These are phyloP conservation scores for Saccharomyces hybrid DNA, from an alignment of 1,139 yeast species.

Conservation along the genomic window DNA sequence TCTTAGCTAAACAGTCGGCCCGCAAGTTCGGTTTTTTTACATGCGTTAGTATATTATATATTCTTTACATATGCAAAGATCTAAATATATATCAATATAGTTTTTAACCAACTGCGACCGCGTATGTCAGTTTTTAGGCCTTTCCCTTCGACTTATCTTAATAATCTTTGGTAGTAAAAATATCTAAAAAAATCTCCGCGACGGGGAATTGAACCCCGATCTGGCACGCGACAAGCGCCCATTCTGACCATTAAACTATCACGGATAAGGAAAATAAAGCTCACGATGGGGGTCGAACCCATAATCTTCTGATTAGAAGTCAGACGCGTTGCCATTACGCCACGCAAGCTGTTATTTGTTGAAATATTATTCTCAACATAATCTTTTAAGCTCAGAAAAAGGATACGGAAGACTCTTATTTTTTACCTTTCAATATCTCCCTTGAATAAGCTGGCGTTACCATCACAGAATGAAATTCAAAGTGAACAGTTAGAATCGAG, in stretches of 20 bases:
- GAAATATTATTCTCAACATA: neutral
- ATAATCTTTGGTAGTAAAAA: neutral
- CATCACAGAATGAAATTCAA: neutral
- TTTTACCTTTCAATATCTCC: neutral
- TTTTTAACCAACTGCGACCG: neutral
- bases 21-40: neutral
- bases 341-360: constrained; percentile 39
- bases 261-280: constrained; percentile 26
- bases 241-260: constrained; percentile 35
- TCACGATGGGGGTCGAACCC: constrained; percentile 57
- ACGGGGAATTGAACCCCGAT: constrained; percentile 37
- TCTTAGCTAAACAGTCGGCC: neutral
- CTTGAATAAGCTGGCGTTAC: neutral
- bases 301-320: constrained; percentile 53
- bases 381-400: too few relatives aligned
- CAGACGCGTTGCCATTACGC: constrained; percentile 59
- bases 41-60: neutral
- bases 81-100: neutral
- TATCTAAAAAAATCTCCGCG: constrained; percentile 29
- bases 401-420: neutral
- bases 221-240: constrained; percentile 36
- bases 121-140: neutral
- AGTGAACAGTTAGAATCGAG: neutral
- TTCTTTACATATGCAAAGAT: neutral
- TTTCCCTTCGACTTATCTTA: neutral